A percentile compares a stretch with the other conserved stretches of the same genome.
Conservation (phyloP, 2,329 filamentous ascomycete genomes). For the Aureobasidium subglaciale region DNA sequence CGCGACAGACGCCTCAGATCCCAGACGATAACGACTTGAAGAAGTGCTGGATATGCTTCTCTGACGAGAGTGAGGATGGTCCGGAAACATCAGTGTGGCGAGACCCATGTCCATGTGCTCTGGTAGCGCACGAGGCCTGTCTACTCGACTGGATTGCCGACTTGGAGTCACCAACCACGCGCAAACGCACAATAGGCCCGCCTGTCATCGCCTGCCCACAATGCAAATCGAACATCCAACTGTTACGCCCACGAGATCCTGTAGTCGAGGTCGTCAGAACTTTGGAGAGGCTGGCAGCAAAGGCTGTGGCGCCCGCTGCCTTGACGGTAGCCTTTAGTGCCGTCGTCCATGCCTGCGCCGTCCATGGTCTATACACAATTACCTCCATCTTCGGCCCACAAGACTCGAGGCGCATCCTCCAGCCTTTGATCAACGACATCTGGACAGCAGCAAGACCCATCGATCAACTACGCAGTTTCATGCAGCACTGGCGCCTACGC, state of each 20-base stretch:
- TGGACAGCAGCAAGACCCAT: slow-evolving; percentile 27
- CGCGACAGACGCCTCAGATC: not conserved
- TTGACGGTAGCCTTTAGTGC: slow-evolving; percentile 34
- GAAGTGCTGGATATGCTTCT: slow-evolving; percentile 65
- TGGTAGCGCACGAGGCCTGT: slow-evolving; percentile 85
- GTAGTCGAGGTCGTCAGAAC: slow-evolving; percentile 60
- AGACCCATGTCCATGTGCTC: slow-evolving; percentile 80
- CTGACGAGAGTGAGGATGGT: slow-evolving; percentile 58
- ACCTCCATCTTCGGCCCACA: slow-evolving; percentile 59
- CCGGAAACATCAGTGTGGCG: slow-evolving; percentile 64
- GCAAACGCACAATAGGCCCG: slow-evolving; percentile 36
- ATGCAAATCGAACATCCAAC: slow-evolving; percentile 73
- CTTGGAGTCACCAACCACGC: slow-evolving; percentile 57
- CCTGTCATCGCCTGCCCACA: slow-evolving; percentile 76
- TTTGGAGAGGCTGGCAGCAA: slow-evolving; percentile 50
- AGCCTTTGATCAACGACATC: slow-evolving; percentile 31
- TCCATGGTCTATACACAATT: slow-evolving; percentile 56
- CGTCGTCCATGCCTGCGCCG: slow-evolving; percentile 38
- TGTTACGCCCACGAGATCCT: slow-evolving; percentile 67
- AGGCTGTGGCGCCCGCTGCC: slow-evolving; percentile 56
- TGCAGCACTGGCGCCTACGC: slow-evolving; percentile 45
- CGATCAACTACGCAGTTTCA: slow-evolving; percentile 20
- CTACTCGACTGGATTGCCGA: slow-evolving; percentile 91
- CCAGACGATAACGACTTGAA: slow-evolving; percentile 33
- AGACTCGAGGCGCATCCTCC: slow-evolving; percentile 51